phyloP scores from a whole-genome alignment of 2,329 filamentous ascomycete genomes.

The Albophoma yamanashiensis region DNA sequence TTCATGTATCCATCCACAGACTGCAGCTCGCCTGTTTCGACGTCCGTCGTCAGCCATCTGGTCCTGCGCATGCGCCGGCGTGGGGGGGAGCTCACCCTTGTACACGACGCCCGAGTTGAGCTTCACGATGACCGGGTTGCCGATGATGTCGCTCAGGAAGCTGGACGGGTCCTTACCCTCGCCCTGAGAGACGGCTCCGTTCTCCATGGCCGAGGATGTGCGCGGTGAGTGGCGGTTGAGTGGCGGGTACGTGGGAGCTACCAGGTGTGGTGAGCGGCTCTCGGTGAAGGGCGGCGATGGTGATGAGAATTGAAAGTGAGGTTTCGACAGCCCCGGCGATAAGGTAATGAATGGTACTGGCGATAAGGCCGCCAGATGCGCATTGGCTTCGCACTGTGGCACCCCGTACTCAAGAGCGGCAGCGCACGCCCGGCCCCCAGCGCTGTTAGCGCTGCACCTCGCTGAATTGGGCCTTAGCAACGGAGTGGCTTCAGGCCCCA shows the following conservation, averaged over 20 bases:
- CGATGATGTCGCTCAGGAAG: slow-evolving; percentile 91
- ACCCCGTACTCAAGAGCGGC: background rate
- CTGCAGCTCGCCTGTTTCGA: slow-evolving; percentile 68
- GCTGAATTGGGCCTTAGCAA: background rate
- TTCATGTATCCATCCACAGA: slow-evolving; percentile 99
- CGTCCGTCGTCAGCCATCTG: background rate
- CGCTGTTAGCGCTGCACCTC: background rate
- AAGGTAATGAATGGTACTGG: no score
- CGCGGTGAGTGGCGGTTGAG: background rate
- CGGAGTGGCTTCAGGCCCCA: background rate
- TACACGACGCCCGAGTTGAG: slow-evolving; percentile 98
- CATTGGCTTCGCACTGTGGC: background rate
- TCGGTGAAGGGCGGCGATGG: background rate
- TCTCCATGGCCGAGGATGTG: slow-evolving; percentile 51
- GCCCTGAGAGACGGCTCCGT: slow-evolving; percentile 48
- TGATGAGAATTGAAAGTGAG: background rate
- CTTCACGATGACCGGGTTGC: slow-evolving; percentile 89
- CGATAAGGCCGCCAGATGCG: background rate
- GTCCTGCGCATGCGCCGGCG: background rate
- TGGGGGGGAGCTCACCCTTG: slow-evolving; percentile 54
- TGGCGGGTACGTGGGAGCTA: background rate
- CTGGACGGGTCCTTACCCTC: slow-evolving; percentile 88
- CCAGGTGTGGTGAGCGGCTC: background rate
- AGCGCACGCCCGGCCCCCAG: background rate
- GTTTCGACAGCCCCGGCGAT: background rate